Conservation (phyloP, 352 stramenopile species). For the Globisporangium alternatum region DNA sequence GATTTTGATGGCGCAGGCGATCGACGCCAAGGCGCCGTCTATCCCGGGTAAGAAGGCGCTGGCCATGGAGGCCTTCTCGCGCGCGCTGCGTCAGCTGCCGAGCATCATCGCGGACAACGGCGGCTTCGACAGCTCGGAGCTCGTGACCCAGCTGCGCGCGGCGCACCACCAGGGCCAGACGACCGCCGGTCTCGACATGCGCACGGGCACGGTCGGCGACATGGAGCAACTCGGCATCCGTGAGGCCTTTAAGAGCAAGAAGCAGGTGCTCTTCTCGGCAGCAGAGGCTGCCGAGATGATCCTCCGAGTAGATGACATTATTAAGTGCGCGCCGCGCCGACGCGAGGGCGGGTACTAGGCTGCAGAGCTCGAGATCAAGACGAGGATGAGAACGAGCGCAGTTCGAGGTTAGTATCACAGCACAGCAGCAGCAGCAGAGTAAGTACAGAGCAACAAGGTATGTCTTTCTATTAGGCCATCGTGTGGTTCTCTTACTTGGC, state of each 20-base stretch:
- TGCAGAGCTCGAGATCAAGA: background rate
- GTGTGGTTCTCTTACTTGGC: background rate
- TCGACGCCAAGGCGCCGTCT: conserved; percentile 88
- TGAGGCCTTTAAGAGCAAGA: conserved; percentile 96
- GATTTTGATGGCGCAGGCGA: conserved; percentile 94
- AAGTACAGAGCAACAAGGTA: conserved; percentile 9
- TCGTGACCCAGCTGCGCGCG: conserved; percentile 95
- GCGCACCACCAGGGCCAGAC: conserved; percentile 91
- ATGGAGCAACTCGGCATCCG: conserved; percentile 98
- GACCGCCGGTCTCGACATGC: conserved; percentile 97
- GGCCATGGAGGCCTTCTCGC: conserved; percentile 97
- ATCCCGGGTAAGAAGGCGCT: conserved; percentile 97
- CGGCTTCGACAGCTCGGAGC: conserved; percentile 97
- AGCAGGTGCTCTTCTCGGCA: conserved; percentile 96
- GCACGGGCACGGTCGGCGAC: conserved; percentile 93
- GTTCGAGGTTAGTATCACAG: conserved; percentile 10
- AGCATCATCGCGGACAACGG: conserved; percentile 99
- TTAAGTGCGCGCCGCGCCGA: conserved; percentile 91
- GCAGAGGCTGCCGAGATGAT: conserved; percentile 99
- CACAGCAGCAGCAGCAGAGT: conserved; percentile 1
- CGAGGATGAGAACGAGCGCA: background rate
- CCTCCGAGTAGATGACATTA: conserved; percentile 98
- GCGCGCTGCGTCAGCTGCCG: conserved; percentile 95
- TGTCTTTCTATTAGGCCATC: background rate
- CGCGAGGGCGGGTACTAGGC: conserved; percentile 46